phyloP scores from a whole-genome alignment of 768 basidiomycete species.

The Tulasnella calospora region DNA sequence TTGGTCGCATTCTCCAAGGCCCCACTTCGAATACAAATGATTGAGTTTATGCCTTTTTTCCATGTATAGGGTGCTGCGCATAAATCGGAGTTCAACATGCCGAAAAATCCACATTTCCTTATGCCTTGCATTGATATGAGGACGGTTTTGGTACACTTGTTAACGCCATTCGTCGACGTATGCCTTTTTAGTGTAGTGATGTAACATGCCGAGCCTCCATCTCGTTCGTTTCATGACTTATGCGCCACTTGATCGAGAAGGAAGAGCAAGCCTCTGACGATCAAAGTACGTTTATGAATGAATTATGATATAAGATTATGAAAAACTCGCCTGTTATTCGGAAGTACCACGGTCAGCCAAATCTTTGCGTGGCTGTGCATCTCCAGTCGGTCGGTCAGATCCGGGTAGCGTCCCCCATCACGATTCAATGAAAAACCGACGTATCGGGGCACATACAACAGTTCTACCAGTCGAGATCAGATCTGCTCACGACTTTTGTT shows the following conservation, averaged over 20 bases:
- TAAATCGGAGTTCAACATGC: background rate
- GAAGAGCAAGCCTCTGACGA: background rate
- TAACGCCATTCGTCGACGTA: background rate
- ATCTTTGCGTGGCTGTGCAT: constrained; percentile 2
- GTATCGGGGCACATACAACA: background rate
- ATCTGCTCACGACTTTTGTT: background rate
- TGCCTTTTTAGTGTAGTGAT: background rate
- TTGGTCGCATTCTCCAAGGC: background rate
- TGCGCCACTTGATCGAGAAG: background rate
- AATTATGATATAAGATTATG: background rate
- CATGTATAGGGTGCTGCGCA: background rate
- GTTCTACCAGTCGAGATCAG: background rate
- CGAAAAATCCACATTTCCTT: background rate
- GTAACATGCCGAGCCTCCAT: background rate
- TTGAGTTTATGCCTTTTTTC: background rate
- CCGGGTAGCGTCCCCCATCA: background rate
- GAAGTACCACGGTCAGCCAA: background rate
- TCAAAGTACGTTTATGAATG: background rate
- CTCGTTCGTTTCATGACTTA: background rate
- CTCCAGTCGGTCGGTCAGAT: background rate
- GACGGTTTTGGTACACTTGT: background rate
- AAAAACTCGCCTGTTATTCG: background rate
- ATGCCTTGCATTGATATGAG: background rate
- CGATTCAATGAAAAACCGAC: background rate
- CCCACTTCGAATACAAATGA: background rate